Base-by-base conservation (phyloP, 2,329 filamentous ascomycete genomes). In the Xylaria sp. region DNA sequence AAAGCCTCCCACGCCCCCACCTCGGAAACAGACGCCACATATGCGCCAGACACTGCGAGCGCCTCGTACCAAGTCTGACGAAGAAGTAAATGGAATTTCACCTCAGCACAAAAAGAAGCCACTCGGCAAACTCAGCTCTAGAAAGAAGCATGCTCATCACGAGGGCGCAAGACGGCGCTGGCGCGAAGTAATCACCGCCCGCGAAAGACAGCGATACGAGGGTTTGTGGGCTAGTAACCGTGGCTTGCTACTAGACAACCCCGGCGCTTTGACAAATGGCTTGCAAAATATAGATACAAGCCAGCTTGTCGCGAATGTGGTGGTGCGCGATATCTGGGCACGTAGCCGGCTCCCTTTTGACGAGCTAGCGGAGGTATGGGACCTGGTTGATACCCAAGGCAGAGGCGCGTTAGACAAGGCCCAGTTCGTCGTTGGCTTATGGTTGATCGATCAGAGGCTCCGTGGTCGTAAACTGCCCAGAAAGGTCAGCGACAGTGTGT, bases 221-320 rank as follows among this genome's bases (percentile, higher is more conserved):
- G 93, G 91, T 2, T 87, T 96, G 1, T 96, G 92, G 92, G 93
- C 93, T 1, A 93, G 92, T 49, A 96, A 96, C 74, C 88, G 89
- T 58, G 92, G 92, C 0, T 67, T 89, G 0, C 80, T 88, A 9
- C 77, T 86, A 2, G 63, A 68, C 23, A 49, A 48, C 31, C 31
- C 31, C 13, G 58, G 57, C 9, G 38, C 53, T 23, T 36, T n/a
- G 23, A 42, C 60, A 40, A 66, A 68, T 28, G 68, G 69, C 31
- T 40, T 31, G 46, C 66, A 11, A 56, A 62, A 51, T 51, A 70
- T 72, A 28, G 77, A 80, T 7, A 71, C 78, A 4, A 79, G 80
- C 1, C 84, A 88, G 15, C 83, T 86, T 54, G 90, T 95, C 3
- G 84, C 86, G 40, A 92, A 90, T 74, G 80, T 93, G 0, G 87